Base-by-base conservation (phyloP, 495 filamentous ascomycete species). In the Acidomyces sp. region DNA sequence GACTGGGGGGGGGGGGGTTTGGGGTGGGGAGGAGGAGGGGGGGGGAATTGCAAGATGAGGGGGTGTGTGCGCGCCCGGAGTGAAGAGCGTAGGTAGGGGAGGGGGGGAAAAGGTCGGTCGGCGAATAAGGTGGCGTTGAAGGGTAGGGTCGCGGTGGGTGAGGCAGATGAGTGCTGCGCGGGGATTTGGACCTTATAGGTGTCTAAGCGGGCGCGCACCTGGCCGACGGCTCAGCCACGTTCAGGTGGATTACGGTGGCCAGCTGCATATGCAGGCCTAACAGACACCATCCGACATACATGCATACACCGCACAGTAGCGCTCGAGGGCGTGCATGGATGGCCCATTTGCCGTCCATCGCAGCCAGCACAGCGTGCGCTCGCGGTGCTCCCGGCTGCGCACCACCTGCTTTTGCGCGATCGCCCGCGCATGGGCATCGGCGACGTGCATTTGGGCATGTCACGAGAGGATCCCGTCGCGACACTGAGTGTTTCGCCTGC, bases 101-200 rank as follows among this genome's bases (percentile, higher is more conserved):
- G 16, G 41, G 22, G 31, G 41, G 19, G 13, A 16, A 19, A 23
- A 7, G 30, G 33, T 16, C 7, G 41, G 33, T 44, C n/a, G 41
- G 39, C 4, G 39, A 34, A 35, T 34, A 20, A 34, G 39, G 37
- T 43, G 45, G 45, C 45, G 45, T 42, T 45, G 3, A 26, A 25
- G 28, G 16, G 25, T 12, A 37, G 41, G 41, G 41, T 28, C 41
- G 46, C 34, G 35, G 37, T 31, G 34, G n/a, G 21, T 39, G 16
- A 21, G 23, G n/a, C 6, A 39, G 33, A 38, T 19, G 31, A 6
- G n/a, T 10, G 12, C 20, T 24, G 34, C 31, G 45, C 23, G 34
- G 46, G 34, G 34, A 16, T 11, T 4, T 3, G 23, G 11, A 19
- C 43, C 33, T 34, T 49, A 43, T 44, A 48, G 4, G 38, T 27